Evolutionary conservation across 2,329 filamentous ascomycete genomes (phyloP).

Genomic region (Setomelanomma holmii): DNA sequence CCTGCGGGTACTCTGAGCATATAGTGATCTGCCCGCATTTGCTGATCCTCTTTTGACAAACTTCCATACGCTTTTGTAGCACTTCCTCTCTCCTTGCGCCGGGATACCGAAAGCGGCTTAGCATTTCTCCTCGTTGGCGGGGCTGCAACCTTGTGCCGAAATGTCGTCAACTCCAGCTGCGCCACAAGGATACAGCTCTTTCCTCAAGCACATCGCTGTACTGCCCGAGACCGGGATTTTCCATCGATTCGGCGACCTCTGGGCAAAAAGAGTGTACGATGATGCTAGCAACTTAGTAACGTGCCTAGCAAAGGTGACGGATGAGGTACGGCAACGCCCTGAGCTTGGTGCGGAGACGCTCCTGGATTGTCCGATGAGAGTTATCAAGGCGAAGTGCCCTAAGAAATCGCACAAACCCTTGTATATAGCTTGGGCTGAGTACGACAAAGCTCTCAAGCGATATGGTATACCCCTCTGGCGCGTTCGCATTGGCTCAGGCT

Average conservation of each 20-base stretch:
- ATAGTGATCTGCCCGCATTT: no score
- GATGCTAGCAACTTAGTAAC: slow-evolving; percentile 8
- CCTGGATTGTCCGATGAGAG: slow-evolving; percentile 6
- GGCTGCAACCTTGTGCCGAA: neutral
- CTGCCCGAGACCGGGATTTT: slow-evolving; percentile 9
- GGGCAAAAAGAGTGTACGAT: slow-evolving; percentile 15
- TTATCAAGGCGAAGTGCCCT: neutral
- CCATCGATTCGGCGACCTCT: slow-evolving; percentile 4
- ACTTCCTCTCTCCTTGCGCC: no score
- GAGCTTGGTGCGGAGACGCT: slow-evolving; percentile 1
- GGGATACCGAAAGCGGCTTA: no score
- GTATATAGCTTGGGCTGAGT: slow-evolving; percentile 1
- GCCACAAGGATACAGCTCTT: neutral
- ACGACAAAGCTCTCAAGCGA: slow-evolving; percentile 4
- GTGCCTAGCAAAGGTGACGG: neutral
- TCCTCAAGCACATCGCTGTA: slow-evolving; percentile 8
- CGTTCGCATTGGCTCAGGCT: neutral
- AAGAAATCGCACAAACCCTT: neutral
- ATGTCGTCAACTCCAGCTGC: neutral
- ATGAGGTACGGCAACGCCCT: no score
- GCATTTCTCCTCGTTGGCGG: neutral
- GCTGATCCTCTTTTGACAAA: no score
- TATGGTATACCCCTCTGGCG: slow-evolving; percentile 6
- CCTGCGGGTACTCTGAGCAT: no score
- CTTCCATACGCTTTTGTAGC: no score